Evolutionary conservation across 2,329 filamentous ascomycete genomes (phyloP), one percentile per base, ranked within the genome.

Genomic region (Achaetomium macrosporum): DNA sequence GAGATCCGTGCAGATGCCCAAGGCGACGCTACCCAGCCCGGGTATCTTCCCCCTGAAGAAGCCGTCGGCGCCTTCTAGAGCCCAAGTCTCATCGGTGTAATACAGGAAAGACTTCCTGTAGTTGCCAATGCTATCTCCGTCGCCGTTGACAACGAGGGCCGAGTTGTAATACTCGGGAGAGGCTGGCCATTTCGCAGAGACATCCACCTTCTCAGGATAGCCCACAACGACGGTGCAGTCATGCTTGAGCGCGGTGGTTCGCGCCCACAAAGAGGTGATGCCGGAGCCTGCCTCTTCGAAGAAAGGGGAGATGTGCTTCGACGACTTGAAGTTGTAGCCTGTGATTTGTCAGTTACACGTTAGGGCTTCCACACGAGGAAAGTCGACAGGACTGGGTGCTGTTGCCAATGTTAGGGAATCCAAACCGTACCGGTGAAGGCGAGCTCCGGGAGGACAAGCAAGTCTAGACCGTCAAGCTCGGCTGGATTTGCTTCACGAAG

Each of bases 271-370:
- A 0, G 87, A 83, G 7, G 77, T 83, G 49, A 86, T 81, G 0
- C 88, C 88, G 0, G 79, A 73, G 5, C 79, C 77, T 0, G 79
- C 79, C 0, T 75, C 78, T 63, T 93, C 88, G 3, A 92, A 78
- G 59, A 75, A 87, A 0, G 86, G 85, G 1, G 70, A 69, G 41
- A 92, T 90, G 1, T 88, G 76, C 31, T 78, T 71, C 2, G 88
- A 66, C 0, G 83, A 86, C 40, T 79, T 77, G 71, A 91, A 92
- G 65, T 90, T 90, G 72, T 91, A 93, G 30, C 88, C 86, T 82
- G 46, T 1, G 9, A 37, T 4, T 29, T 82, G 46, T 1, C 5
- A 37, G 2, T 29, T 10, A 25, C 12, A 30, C 10, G 48, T 47
- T 37, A 30, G 9, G 9, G 30, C 25, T 8, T 19, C 16, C 6